These are phyloP conservation scores for Fusarium pseudograminearum DNA, from an alignment of 2,329 filamentous ascomycete genomes.

Conservation along the genomic window DNA sequence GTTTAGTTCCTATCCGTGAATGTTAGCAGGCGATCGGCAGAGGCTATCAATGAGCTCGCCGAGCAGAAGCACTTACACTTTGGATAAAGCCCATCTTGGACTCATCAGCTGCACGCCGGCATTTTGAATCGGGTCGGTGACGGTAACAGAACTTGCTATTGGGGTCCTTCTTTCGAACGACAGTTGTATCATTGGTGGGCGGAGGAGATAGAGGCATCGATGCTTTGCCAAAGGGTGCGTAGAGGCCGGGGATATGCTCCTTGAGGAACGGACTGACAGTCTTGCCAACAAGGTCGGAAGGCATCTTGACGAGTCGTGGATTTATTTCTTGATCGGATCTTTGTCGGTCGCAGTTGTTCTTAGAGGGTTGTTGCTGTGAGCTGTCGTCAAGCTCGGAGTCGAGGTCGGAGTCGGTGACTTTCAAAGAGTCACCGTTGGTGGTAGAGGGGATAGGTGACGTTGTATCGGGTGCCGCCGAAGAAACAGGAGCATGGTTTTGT, in stretches of 20 bases:
- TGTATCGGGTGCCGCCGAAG: constrained; percentile 19
- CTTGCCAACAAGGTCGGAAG: constrained; percentile 76
- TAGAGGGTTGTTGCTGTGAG: constrained; percentile 47
- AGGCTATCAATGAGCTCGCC: not conserved
- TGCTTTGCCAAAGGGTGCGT: constrained; percentile 79
- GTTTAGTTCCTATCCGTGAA: constrained; percentile 75
- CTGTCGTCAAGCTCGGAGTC: constrained; percentile 20
- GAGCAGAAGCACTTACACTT: constrained; percentile 67
- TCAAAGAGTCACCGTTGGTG: constrained; percentile 35
- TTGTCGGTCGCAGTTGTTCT: constrained; percentile 64
- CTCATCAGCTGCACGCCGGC: constrained; percentile 91
- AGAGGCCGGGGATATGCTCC: constrained; percentile 89
- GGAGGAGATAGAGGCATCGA: constrained; percentile 28
- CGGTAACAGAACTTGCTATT: constrained; percentile 97
- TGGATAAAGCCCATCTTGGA: constrained; percentile 96
- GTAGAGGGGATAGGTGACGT: constrained; percentile 24
- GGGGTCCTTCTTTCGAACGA: constrained; percentile 62
- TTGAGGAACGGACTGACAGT: constrained; percentile 89
- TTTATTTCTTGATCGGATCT: constrained; percentile 63
- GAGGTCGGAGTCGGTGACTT: constrained; percentile 17
- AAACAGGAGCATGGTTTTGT: constrained; percentile 42
- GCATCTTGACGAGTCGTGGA: constrained; percentile 67
- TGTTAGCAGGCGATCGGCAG: constrained; percentile 3
- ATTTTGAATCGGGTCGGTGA: constrained; percentile 93
- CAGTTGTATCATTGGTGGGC: constrained; percentile 31